Base-by-base conservation (phyloP, 495 filamentous ascomycete species). In the Penicillium cosmopolitanum region DNA sequence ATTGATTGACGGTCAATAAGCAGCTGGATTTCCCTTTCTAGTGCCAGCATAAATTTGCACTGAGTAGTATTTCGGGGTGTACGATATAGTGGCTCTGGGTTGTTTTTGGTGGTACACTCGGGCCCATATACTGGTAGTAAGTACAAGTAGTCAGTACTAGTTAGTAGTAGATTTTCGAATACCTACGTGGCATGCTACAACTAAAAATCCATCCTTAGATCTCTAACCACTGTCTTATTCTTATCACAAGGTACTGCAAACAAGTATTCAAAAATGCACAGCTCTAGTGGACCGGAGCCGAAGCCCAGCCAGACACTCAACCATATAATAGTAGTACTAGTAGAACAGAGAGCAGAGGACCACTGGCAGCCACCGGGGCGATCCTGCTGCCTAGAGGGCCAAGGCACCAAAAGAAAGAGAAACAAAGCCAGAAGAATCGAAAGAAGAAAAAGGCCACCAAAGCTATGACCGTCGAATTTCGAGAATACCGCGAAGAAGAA, bases 191-290 rank as follows among this genome's bases (percentile, higher is more conserved):
- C 8, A 9, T 31, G 28, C 8, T 23, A 23, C 23, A 23, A 23
- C 23, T 23, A 1, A 23, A 3, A 23, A 23, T 23, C 23, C 0
- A 23, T 23, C 15, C 16, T 19, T 6, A 31, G 8, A 44, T 44
- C 42, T 44, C 16, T 44, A 44, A 44, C 13, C 16, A 8, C n/a
- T 19, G 42, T 44, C 42, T 44, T 44, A 44, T 44, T 44, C 42
- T 44, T 44, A 44, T 44, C 42, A 18, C 42, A 44, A 21, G 16
- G 16, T 44, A 44, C 42, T 44, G 19, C 42, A 44, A 15, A 44
- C 42, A 44, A 44, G 42, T 18, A 5, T 16, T 44, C 11, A 15
- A 44, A 44, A 12, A 38, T 38, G n/a, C 36, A 38, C 36, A n/a
- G 36, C 36, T 38, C 36, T n/a, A 12, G 36, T n/a, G 28, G 28